These are phyloP conservation scores for Meyerozyma smithsonii DNA, from an alignment of 1,139 yeast genomes.

Conservation along the genomic window DNA sequence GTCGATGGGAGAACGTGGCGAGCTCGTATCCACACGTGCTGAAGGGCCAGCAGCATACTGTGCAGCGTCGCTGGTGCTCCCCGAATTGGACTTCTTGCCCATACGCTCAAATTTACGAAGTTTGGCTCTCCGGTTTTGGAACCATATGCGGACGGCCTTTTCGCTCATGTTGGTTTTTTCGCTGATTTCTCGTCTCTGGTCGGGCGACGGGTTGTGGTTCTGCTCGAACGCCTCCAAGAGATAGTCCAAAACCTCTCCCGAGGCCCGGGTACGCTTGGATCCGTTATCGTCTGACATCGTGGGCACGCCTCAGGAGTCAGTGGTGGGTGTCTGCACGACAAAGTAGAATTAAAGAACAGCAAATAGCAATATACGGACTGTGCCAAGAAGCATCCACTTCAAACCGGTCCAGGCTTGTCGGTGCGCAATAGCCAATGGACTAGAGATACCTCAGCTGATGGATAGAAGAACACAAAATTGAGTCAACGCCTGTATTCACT, in stretches of 20 bases:
- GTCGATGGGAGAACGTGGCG: slow-evolving; percentile 36
- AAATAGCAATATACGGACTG: too few relatives aligned
- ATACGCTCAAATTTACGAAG: slow-evolving; percentile 55
- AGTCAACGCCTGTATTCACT: neutral
- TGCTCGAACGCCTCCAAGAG: slow-evolving; percentile 65
- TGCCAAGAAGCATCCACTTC: neutral
- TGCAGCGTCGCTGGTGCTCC: neutral
- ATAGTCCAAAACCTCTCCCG: slow-evolving; percentile 74
- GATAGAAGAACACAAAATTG: neutral
- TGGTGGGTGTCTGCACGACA: too few relatives aligned
- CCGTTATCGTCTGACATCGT: slow-evolving; percentile 22
- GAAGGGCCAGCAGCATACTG: slow-evolving; percentile 1
- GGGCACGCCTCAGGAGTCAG: neutral
- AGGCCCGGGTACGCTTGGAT: slow-evolving; percentile 55
- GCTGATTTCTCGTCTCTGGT: slow-evolving; percentile 67
- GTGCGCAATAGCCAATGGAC: neutral
- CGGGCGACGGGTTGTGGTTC: slow-evolving; percentile 69
- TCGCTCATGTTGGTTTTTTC: slow-evolving; percentile 81
- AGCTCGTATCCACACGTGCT: neutral
- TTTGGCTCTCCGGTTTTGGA: slow-evolving; percentile 87
- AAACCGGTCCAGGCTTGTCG: neutral
- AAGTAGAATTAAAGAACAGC: too few relatives aligned
- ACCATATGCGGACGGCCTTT: slow-evolving; percentile 92
- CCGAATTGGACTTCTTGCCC: slow-evolving; percentile 16
- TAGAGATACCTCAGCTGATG: neutral